Conservation (phyloP, 2,329 filamentous ascomycete genomes). For the Penicillium hordei region DNA sequence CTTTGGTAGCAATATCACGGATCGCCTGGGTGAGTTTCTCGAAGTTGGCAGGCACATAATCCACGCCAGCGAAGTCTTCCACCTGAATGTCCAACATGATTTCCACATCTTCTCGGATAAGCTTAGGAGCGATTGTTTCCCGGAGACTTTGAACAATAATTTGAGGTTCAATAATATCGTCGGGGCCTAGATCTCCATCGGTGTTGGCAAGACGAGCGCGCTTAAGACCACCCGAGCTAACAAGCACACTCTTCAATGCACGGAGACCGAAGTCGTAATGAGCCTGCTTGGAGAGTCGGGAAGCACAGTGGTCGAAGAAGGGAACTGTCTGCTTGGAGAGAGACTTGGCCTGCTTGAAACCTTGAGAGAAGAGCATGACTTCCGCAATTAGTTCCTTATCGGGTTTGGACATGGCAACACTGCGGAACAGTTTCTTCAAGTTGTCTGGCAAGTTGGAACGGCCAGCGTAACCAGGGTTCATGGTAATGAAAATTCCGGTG, state of each 20-base stretch:
- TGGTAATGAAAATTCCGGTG: constrained; percentile 99
- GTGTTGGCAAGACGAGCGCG: constrained; percentile 68
- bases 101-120: constrained; percentile 88
- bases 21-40: constrained; percentile 78
- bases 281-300: constrained; percentile 84
- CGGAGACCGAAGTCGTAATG: constrained; percentile 99
- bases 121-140: constrained; percentile 96
- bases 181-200: constrained; percentile 59
- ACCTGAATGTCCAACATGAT: constrained; percentile 81
- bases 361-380: constrained; percentile 99
- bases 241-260: constrained; percentile 95
- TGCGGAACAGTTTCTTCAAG: constrained; percentile 98
- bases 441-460: constrained; percentile 98
- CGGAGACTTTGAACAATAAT: constrained; percentile 98
- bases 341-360: constrained; percentile 93
- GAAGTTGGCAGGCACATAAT: constrained; percentile 88
- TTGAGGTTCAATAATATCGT: constrained; percentile 83
- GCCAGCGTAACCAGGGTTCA: constrained; percentile 99
- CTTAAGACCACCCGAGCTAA: constrained; percentile 93
- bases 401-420: constrained; percentile 98
- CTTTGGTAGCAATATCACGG: constrained; percentile 69
- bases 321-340: constrained; percentile 95
- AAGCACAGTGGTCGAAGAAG: constrained; percentile 91
- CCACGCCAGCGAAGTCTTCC: constrained; percentile 85
- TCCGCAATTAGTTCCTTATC: constrained; percentile 99